A percentile compares a stretch with the other conserved stretches of the same genome.
phyloP scores from a whole-genome alignment of 108 stramenopile species.

The Cyclotella sp. region DNA sequence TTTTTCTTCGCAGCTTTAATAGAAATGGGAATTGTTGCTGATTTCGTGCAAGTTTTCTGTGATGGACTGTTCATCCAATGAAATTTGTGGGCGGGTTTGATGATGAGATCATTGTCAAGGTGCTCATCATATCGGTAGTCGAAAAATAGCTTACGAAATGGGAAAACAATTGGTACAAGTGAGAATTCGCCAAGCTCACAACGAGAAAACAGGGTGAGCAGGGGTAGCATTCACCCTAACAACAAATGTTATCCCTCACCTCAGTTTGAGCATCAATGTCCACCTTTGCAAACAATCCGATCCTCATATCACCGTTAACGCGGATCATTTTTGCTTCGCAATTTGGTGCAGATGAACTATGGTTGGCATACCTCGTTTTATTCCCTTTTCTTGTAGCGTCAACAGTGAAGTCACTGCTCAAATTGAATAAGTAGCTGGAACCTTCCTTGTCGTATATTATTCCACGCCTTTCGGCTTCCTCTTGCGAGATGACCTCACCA shows the following conservation, averaged over 20 bases:
- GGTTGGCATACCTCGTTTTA: conserved; percentile 85
- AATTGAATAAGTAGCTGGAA: conserved; percentile 82
- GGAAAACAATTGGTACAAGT: neutral
- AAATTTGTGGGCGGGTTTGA: conserved; percentile 54
- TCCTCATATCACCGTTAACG: conserved; percentile 79
- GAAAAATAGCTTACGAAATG: conserved; percentile 54
- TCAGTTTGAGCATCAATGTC: conserved; percentile 78
- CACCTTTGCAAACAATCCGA: conserved; percentile 83
- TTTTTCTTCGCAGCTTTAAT: conserved; percentile 17
- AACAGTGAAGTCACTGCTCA: conserved; percentile 70
- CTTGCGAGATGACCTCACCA: conserved; percentile 83
- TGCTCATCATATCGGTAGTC: conserved; percentile 63
- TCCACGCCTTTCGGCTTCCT: conserved; percentile 88
- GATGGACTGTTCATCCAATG: conserved; percentile 61
- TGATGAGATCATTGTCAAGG: conserved; percentile 64
- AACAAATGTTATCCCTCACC: conserved; percentile 24
- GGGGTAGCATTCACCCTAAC: too few relatives aligned
- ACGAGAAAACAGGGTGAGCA: too few relatives aligned
- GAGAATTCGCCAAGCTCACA: too few relatives aligned
- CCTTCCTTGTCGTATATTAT: conserved; percentile 77
- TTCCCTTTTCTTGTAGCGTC: conserved; percentile 87
- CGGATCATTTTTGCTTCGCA: conserved; percentile 61
- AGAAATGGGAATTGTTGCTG: neutral
- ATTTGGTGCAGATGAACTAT: conserved; percentile 72
- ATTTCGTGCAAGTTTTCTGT: neutral